Evolutionary conservation across 164 flowering plant species (phyloP), one percentile per base, ranked within the genome.

Genomic region (Liquidambar formosana): DNA sequence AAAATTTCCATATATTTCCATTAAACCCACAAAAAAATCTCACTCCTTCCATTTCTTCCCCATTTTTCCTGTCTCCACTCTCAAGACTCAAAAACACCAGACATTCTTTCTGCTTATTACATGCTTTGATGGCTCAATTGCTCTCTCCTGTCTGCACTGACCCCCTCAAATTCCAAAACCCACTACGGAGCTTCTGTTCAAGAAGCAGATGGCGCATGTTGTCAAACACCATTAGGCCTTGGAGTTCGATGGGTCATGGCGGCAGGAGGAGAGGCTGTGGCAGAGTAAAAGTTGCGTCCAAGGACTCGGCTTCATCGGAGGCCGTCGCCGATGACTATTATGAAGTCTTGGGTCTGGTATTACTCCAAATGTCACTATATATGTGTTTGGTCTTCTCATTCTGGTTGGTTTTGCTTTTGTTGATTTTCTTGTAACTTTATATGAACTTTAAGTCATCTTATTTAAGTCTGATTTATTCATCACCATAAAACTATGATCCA

Each of bases 321-420:
- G 68, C 75, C 1, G 58, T 80, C 12, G 85, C 91, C 4, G 97
- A 91, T 71, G 94, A 89, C 69, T 91, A 91, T 57, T 91, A 91
- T 64, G 74, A 86, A 9, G 93, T 91, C 16, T 67, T 91, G 73
- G 97, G 97, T 11, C 76, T 91, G 86, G 97, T 91, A 85, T 73
- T 57, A 0, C 16, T 73, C 8, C 23, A 1, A 11, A 11, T 33
- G 19, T 53, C 21, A 2, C 41, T 33, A 33, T 33, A 33, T 33
- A 33, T 33, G 41, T 33, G 41, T 33, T 2, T 33, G 41, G n/a
- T n/a, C n/a, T n/a, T n/a, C n/a, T n/a, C n/a, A n/a, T n/a, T n/a
- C n/a, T n/a, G n/a, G n/a, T n/a, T n/a, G n/a, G n/a, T n/a, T n/a
- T n/a, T n/a, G n/a, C n/a, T n/a, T n/a, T n/a, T n/a, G n/a, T n/a